Evolutionary conservation across 306 rosid species (phyloP).

Genomic region (Dalbergia cochinchinensis): DNA sequence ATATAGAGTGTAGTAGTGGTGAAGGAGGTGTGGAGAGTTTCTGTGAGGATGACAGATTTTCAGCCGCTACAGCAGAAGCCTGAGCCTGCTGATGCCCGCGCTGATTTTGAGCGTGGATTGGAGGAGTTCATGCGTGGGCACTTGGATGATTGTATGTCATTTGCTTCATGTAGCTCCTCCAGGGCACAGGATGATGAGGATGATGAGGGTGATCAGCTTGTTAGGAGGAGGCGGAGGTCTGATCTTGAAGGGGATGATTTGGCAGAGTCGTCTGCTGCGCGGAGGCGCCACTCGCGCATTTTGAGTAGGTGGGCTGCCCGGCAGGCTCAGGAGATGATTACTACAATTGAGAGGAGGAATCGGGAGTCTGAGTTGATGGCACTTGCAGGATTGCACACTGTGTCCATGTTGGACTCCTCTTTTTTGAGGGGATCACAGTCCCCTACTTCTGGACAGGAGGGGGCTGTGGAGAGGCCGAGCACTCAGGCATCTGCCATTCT

Average conservation of each 20-base stretch:
- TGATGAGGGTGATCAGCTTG: conserved; percentile 89
- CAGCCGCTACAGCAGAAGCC: conserved; percentile 94
- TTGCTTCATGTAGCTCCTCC: conserved; percentile 92
- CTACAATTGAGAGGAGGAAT: conserved; percentile 96
- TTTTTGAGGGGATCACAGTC: conserved; percentile 93
- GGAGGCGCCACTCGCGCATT: conserved; percentile 86
- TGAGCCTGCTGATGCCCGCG: conserved; percentile 79
- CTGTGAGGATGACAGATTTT: conserved; percentile 81
- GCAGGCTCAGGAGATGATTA: conserved; percentile 99
- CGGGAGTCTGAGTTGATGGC: conserved; percentile 98
- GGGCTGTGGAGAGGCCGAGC: conserved; percentile 88
- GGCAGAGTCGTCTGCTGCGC: conserved; percentile 91
- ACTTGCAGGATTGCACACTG: conserved; percentile 93
- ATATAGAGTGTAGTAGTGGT: conserved; percentile 37
- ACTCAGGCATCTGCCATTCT: conserved; percentile 91
- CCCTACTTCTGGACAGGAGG: conserved; percentile 88
- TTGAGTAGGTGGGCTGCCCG: conserved; percentile 97
- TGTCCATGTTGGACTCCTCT: conserved; percentile 94
- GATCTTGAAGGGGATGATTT: conserved; percentile 95
- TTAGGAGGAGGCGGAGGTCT: conserved; percentile 91
- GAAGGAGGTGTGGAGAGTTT: conserved; percentile 46
- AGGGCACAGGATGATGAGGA: conserved; percentile 82
- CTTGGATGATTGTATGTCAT: conserved; percentile 95
- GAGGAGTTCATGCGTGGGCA: conserved; percentile 97
- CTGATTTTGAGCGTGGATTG: conserved; percentile 84